A percentile compares a stretch with the other conserved stretches of the same genome.
Conservation (phyloP, 2,329 filamentous ascomycete genomes). For the Phyllosticta citriasiana region DNA sequence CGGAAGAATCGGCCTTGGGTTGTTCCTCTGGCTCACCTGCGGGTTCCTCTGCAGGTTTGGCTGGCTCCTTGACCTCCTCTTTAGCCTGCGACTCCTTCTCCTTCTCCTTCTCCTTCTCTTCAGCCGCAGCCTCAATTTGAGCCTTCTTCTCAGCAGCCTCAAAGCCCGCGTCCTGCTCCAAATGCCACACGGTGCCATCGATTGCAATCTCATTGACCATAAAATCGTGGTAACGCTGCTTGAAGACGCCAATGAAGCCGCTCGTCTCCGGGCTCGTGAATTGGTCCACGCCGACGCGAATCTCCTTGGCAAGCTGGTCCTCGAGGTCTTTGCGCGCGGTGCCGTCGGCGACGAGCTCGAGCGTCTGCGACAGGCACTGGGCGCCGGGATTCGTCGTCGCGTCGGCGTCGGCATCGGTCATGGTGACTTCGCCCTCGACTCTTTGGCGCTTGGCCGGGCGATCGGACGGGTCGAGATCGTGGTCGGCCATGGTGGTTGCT, state of each 20-base stretch:
- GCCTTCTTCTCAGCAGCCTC: constrained; percentile 9
- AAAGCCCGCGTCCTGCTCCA: constrained; percentile 39
- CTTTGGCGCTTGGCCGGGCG: constrained; percentile 5
- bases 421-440: background rate
- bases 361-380: background rate
- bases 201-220: constrained; percentile 80
- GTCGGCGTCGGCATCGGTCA: background rate
- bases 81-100: constrained; percentile 9
- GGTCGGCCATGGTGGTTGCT: constrained; percentile 1
- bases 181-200: constrained; percentile 65
- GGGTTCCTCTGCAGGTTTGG: constrained; percentile 7
- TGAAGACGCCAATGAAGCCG: constrained; percentile 55
- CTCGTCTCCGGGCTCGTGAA: constrained; percentile 49
- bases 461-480: background rate
- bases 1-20: background rate
- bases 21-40: background rate
- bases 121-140: background rate
- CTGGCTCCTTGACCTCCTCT: constrained; percentile 9
- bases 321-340: background rate
- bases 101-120: background rate
- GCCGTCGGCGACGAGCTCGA: background rate
- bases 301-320: constrained; percentile 24
- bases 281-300: constrained; percentile 49
- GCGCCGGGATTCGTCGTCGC: background rate
- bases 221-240: constrained; percentile 79